Conservation (phyloP, 2,329 filamentous ascomycete genomes). For the Aureobasidium subglaciale region DNA sequence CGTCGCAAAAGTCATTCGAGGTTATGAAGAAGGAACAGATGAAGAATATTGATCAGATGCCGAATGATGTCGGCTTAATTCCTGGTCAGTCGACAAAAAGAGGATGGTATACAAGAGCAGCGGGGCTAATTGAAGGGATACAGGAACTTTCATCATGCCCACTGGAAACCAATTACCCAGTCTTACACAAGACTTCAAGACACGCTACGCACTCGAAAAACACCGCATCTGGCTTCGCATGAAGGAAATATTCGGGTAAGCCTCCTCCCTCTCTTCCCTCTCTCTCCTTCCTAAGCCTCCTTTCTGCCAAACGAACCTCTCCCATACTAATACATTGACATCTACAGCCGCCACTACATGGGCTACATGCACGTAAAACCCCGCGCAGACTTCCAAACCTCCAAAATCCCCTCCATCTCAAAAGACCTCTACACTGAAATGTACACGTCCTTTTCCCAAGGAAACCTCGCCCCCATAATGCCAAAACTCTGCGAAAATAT, state of each 20-base stretch:
- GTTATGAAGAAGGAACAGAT: slow-evolving; percentile 28
- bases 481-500: slow-evolving; percentile 21
- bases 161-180: slow-evolving; percentile 21
- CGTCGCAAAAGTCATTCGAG: slow-evolving; percentile 34
- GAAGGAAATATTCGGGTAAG: not conserved
- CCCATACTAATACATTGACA: too few relatives aligned
- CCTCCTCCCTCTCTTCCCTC: not conserved
- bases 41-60: slow-evolving; percentile 25
- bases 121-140: not conserved
- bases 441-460: slow-evolving; percentile 42
- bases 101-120: too few relatives aligned
- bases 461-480: slow-evolving; percentile 25
- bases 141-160: slow-evolving; percentile 27
- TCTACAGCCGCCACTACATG: not conserved
- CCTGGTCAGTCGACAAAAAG: slow-evolving; percentile 31
- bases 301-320: too few relatives aligned
- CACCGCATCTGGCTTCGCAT: not conserved
- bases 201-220: slow-evolving; percentile 16
- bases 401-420: slow-evolving; percentile 32
- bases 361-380: slow-evolving; percentile 28
- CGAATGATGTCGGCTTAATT: slow-evolving; percentile 39
- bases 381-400: slow-evolving; percentile 24
- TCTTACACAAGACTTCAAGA: slow-evolving; percentile 15
- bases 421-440: slow-evolving; percentile 38
- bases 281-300: not conserved